Evolutionary conservation across 495 filamentous ascomycete species (phyloP).

Genomic region (Rhypophila decipiens): DNA sequence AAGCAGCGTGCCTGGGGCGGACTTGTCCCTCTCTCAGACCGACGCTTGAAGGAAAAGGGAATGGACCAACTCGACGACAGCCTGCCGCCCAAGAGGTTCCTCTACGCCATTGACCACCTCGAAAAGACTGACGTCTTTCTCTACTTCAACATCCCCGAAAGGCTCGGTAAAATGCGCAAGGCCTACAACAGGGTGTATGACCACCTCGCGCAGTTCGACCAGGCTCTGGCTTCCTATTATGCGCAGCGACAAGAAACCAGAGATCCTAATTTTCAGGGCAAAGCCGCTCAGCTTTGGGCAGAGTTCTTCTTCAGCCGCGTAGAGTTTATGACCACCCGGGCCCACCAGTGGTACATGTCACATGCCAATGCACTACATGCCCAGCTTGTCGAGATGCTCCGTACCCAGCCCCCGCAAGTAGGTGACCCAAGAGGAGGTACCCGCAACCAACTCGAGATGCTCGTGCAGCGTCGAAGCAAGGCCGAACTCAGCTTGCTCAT

Average conservation of each 20-base stretch:
- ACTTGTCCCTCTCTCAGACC: constrained; percentile 9
- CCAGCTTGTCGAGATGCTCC: neutral
- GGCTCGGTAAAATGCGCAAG: neutral
- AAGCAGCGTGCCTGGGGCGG: too few species aligned
- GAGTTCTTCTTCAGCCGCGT: constrained; percentile 14
- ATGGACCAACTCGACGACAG: constrained; percentile 8
- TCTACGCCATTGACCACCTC: constrained; percentile 7
- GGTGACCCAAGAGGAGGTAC: too few species aligned
- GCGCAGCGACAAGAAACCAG: neutral
- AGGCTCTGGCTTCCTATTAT: constrained; percentile 8
- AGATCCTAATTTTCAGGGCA: neutral
- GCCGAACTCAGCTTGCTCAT: constrained; percentile 5
- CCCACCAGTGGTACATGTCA: constrained; percentile 6
- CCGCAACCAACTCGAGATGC: neutral
- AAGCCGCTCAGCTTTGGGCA: constrained; percentile 9
- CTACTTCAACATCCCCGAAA: constrained; percentile 5
- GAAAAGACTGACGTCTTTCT: constrained; percentile 1
- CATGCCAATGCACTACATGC: neutral
- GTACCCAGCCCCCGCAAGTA: constrained; percentile 1
- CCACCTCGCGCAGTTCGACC: constrained; percentile 9
- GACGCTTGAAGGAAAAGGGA: constrained; percentile 10
- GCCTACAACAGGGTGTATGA: constrained; percentile 8
- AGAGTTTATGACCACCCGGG: constrained; percentile 3
- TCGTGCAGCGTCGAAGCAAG: neutral
- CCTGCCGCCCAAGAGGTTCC: too few species aligned